phyloP scores from a whole-genome alignment of 352 stramenopile species.

The Phytophthora megakarya region DNA sequence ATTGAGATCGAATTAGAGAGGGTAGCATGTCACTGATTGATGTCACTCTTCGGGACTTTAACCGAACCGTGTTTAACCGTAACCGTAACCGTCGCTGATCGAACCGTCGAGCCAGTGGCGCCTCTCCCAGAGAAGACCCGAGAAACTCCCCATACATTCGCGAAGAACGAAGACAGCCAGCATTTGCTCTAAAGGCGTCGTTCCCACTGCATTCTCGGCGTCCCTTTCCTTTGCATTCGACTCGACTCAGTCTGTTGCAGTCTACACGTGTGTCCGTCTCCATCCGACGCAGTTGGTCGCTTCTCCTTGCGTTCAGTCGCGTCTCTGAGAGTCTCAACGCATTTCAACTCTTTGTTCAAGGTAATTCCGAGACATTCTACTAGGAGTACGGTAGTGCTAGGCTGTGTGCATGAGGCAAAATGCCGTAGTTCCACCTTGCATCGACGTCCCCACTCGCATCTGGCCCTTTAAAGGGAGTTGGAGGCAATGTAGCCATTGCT shows the following conservation, averaged over 20 bases:
- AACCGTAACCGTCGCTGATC: constrained; percentile 8
- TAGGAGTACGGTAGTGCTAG: constrained; percentile 7
- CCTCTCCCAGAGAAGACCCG: constrained; percentile 17
- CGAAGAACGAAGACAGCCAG: constrained; percentile 25
- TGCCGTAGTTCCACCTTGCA: not conserved
- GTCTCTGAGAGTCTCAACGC: constrained; percentile 8
- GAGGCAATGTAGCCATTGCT: constrained; percentile 4
- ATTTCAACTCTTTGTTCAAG: constrained; percentile 32
- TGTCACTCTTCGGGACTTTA: constrained; percentile 23
- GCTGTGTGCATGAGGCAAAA: constrained; percentile 5
- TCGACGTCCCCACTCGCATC: constrained; percentile 14
- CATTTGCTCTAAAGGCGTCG: constrained; percentile 2
- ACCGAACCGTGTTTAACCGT: constrained; percentile 33
- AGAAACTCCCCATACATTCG: constrained; percentile 31
- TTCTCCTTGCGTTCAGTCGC: constrained; percentile 8
- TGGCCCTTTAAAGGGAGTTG: constrained; percentile 7
- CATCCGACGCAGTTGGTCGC: constrained; percentile 17
- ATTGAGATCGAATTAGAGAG: constrained; percentile 8
- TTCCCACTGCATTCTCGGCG: constrained; percentile 1
- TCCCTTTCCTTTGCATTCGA: constrained; percentile 36
- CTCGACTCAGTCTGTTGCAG: constrained; percentile 12
- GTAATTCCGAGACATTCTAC: constrained; percentile 30
- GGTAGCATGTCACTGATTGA: constrained; percentile 14
- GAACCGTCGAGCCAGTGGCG: constrained; percentile 41
- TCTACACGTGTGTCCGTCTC: constrained; percentile 19